Evolutionary conservation across 768 basidiomycete genomes (phyloP), one percentile per base, ranked within the genome.

Genomic region (Leucogyrophana mollusca): DNA sequence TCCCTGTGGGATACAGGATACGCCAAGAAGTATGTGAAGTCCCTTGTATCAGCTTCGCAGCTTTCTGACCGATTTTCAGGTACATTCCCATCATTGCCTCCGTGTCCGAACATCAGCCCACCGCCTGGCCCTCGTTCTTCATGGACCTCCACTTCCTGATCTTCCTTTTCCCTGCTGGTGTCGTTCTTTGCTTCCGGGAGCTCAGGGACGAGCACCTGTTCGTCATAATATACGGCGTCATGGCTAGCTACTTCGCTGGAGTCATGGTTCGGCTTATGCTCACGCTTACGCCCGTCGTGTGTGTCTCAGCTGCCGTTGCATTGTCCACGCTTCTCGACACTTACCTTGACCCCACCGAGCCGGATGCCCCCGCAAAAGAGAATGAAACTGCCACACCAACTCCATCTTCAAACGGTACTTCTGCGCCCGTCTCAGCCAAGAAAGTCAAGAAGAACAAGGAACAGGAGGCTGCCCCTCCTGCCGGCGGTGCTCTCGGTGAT

Each of bases 201-300:
- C 77, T 99, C 17, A 83, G 92, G 22, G 96, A 99, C 64, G 96
- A 97, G 61, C 96, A 99, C 60, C 73, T 99, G 53, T 99, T 99
- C 65, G 90, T 99, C 57, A 95, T 99, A 72, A 93, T 98, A 68
- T 99, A 98, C 67, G 85, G 96, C 18, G 82, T 91, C 53, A 82
- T 98, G 60, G 92, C 89, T 39, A 93, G 91, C 65, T 99, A 99
- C 77, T 99, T 99, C 60, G 95, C 96, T 4, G 96, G 96, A 34
- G 95, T 99, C 63, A 99, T 99, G 96, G 96, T 99, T 53, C 93
- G 96, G 47, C 78, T 98, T 50, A 98, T 99, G 92, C 78, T 99
- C 45, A 88, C 96, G 20, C 83, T 99, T 46, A 98, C 95, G 0
- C 96, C 96, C 1, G 89, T 95, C 47, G 96, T 98, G 36, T 99